Conservation (phyloP, 805 yeast genomes). For the Ogataea pini region DNA sequence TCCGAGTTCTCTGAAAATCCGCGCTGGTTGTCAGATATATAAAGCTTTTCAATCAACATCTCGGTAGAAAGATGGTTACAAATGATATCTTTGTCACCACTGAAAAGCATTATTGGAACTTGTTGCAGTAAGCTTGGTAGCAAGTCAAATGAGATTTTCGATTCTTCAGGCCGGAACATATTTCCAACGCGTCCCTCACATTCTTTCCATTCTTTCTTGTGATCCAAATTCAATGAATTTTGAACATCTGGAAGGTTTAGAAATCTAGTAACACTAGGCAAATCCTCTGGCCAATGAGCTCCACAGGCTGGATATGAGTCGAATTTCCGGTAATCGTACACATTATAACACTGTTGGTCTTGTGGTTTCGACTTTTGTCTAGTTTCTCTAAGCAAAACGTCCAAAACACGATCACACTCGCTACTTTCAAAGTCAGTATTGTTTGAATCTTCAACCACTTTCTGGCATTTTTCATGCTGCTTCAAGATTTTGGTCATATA, state of each 20-base stretch:
- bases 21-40: slow-evolving; percentile 57
- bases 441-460: slow-evolving; percentile 40
- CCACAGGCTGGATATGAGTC: slow-evolving; percentile 89
- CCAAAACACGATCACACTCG: slow-evolving; percentile 45
- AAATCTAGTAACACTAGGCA: slow-evolving; percentile 50
- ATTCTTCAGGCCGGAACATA: slow-evolving; percentile 49
- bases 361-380: slow-evolving; percentile 26
- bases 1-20: slow-evolving; percentile 46
- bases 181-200: slow-evolving; percentile 64
- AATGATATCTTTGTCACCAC: slow-evolving; percentile 86
- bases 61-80: slow-evolving; percentile 71
- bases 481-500: slow-evolving; percentile 43
- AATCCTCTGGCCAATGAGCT: slow-evolving; percentile 82
- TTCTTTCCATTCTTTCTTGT: slow-evolving; percentile 63
- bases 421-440: slow-evolving; percentile 28
- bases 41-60: slow-evolving; percentile 56
- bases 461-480: slow-evolving; percentile 63
- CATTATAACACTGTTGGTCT: slow-evolving; percentile 67
- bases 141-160: slow-evolving; percentile 62
- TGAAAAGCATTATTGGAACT: slow-evolving; percentile 69
- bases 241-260: slow-evolving; percentile 48
- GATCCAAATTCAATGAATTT: slow-evolving; percentile 50
- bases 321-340: slow-evolving; percentile 73
- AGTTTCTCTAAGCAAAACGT: slow-evolving; percentile 38
- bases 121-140: slow-evolving; percentile 65